These are phyloP conservation scores for Quercus lobata DNA, from an alignment of 331 rosid genomes.

Conservation along the genomic window DNA sequence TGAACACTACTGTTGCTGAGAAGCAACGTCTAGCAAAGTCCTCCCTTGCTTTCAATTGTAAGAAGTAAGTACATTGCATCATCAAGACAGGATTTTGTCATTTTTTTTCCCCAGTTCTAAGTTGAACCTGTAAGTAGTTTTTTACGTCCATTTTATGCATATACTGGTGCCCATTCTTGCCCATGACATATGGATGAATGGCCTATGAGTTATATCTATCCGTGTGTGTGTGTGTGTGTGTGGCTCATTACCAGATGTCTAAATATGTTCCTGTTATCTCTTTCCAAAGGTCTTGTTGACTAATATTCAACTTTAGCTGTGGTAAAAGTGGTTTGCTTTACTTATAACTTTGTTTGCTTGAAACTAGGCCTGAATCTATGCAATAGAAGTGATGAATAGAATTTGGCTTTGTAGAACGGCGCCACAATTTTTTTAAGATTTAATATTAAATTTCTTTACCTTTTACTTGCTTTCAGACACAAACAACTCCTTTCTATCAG, in stretches of 20 bases:
- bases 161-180: not conserved
- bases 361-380: not conserved
- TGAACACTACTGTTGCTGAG: slow-evolving; percentile 75
- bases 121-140: not conserved
- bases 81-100: not conserved
- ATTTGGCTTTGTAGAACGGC: too few species aligned
- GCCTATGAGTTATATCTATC: not conserved
- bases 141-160: not conserved
- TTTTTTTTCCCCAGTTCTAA: not conserved
- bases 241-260: not conserved
- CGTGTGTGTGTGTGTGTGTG: not conserved
- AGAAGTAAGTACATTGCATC: slow-evolving; percentile 57
- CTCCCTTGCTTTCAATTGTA: slow-evolving; percentile 85
- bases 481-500: not conserved
- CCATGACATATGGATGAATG: not conserved
- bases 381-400: not conserved
- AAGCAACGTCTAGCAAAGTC: slow-evolving; percentile 91
- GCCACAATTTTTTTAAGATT: not conserved
- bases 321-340: not conserved
- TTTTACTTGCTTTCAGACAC: not conserved
- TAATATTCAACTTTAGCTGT: not conserved
- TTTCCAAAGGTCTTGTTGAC: not conserved
- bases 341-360: not conserved
- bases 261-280: not conserved
- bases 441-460: not conserved